phyloP scores from a whole-genome alignment of 1,284 basidiomycete species.

The Pascua guehoae region DNA sequence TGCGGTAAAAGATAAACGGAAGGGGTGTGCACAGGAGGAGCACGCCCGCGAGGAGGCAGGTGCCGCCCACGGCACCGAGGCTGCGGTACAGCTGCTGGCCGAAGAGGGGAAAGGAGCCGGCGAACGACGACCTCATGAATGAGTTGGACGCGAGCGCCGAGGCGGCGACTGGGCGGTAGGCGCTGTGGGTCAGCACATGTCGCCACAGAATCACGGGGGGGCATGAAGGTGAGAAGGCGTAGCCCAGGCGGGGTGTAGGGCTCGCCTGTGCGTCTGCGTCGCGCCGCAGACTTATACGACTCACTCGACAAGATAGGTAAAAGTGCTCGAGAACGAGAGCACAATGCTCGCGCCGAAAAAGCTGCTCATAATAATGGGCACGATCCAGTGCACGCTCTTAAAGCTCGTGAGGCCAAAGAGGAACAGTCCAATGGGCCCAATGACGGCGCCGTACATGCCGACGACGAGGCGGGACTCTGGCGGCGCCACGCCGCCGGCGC shows the following conservation, averaged over 20 bases:
- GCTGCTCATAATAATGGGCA: conserved; percentile 27
- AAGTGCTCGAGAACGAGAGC: conserved; percentile 64
- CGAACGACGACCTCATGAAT: conserved; percentile 63
- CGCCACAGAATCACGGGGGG: neutral
- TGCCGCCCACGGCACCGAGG: conserved; percentile 69
- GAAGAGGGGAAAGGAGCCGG: conserved; percentile 65
- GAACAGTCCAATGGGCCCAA: conserved; percentile 66
- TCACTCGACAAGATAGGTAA: conserved; percentile 54
- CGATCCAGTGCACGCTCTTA: conserved; percentile 62
- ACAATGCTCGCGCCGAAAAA: conserved; percentile 51
- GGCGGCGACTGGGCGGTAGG: conserved; percentile 72
- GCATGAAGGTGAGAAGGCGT: no score
- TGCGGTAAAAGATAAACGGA: conserved; percentile 54
- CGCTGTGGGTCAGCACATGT: conserved; percentile 49
- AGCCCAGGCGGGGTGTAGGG: no score
- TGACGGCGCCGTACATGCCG: conserved; percentile 64
- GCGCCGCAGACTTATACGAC: no score
- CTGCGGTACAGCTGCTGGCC: conserved; percentile 44
- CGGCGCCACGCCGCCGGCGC: conserved; percentile 55
- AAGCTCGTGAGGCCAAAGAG: conserved; percentile 72
- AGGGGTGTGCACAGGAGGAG: conserved; percentile 65
- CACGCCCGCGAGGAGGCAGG: conserved; percentile 68
- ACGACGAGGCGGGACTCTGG: conserved; percentile 67
- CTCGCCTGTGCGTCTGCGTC: no score
- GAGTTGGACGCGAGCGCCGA: conserved; percentile 72